Percentiles rank a stretch among this genome's conserved stretches.
These are phyloP conservation scores for Zygosaccharomyces bailii DNA, from an alignment of 805 yeast species.

Conservation along the genomic window DNA sequence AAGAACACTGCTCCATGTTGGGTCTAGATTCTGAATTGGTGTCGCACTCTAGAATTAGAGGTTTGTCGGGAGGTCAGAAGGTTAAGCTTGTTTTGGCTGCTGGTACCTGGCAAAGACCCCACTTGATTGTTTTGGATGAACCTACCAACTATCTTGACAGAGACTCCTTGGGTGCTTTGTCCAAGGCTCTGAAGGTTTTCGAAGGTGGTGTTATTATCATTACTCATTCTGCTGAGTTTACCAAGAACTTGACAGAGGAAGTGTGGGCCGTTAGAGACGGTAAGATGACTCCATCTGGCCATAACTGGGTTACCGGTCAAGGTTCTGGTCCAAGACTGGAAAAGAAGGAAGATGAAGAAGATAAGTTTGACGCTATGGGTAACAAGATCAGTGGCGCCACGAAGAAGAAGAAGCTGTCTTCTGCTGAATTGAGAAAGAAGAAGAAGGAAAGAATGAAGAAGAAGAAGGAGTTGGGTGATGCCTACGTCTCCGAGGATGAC, in stretches of 20 bases:
- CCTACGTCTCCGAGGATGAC: slow-evolving; percentile 89
- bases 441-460: slow-evolving; percentile 99
- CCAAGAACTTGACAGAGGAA: slow-evolving; percentile 98
- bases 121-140: slow-evolving; percentile 98
- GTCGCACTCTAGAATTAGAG: slow-evolving; percentile 99
- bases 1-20: slow-evolving; percentile 96
- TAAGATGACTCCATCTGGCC: slow-evolving; percentile 99
- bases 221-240: slow-evolving; percentile 99
- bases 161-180: slow-evolving; percentile 98
- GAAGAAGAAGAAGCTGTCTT: slow-evolving; percentile 96
- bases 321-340: slow-evolving; percentile 99
- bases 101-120: slow-evolving; percentile 99
- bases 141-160: slow-evolving; percentile 99
- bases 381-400: slow-evolving; percentile 95
- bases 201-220: slow-evolving; percentile 99
- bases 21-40: slow-evolving; percentile 99
- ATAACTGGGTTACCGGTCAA: slow-evolving; percentile 99
- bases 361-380: slow-evolving; percentile 99
- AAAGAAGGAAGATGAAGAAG: slow-evolving; percentile 95
- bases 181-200: slow-evolving; percentile 97
- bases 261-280: slow-evolving; percentile 99
- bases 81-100: slow-evolving; percentile 99
- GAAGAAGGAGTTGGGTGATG: slow-evolving; percentile 99
- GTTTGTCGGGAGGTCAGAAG: slow-evolving; percentile 99
- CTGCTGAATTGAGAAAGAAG: slow-evolving; percentile 99